Conservation (phyloP, 2,329 filamentous ascomycete genomes). For the Alternaria sp. region DNA sequence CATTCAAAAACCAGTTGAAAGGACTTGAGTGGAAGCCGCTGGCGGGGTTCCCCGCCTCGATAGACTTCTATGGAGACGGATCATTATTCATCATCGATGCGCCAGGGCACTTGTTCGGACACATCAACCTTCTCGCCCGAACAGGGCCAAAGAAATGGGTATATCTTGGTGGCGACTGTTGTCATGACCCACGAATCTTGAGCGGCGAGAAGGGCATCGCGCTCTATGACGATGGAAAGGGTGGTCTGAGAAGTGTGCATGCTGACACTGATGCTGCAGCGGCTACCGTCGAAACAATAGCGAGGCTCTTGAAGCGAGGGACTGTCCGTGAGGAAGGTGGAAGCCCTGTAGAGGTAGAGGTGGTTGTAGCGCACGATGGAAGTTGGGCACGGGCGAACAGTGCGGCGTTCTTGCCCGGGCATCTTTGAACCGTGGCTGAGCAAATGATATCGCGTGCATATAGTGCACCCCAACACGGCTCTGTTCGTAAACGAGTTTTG, state of each 20-base stretch:
- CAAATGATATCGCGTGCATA: not conserved
- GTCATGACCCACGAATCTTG: constrained; percentile 60
- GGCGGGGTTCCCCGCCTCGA: constrained; percentile 51
- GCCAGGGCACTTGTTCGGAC: constrained; percentile 60
- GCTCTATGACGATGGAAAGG: constrained; percentile 55
- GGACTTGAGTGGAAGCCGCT: constrained; percentile 51
- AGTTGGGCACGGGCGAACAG: constrained; percentile 54
- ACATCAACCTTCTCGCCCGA: constrained; percentile 58
- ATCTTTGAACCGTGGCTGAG: constrained; percentile 6
- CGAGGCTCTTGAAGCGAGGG: constrained; percentile 39
- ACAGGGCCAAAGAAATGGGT: constrained; percentile 51
- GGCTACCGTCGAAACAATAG: constrained; percentile 52
- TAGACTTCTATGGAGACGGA: constrained; percentile 58
- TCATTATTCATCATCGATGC: constrained; percentile 57
- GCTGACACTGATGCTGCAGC: constrained; percentile 55
- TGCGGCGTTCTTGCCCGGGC: constrained; percentile 36
- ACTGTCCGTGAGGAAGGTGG: constrained; percentile 27
- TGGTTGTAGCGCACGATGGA: constrained; percentile 60
- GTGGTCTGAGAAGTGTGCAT: constrained; percentile 58
- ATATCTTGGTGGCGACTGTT: constrained; percentile 61
- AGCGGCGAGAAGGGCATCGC: constrained; percentile 61
- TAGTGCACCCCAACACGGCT: not conserved
- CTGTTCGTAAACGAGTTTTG: not conserved
- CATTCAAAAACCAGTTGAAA: constrained; percentile 13
- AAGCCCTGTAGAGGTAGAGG: constrained; percentile 48